Evolutionary conservation across 768 basidiomycete genomes (phyloP).

Genomic region (Saitozyma podzolica): DNA sequence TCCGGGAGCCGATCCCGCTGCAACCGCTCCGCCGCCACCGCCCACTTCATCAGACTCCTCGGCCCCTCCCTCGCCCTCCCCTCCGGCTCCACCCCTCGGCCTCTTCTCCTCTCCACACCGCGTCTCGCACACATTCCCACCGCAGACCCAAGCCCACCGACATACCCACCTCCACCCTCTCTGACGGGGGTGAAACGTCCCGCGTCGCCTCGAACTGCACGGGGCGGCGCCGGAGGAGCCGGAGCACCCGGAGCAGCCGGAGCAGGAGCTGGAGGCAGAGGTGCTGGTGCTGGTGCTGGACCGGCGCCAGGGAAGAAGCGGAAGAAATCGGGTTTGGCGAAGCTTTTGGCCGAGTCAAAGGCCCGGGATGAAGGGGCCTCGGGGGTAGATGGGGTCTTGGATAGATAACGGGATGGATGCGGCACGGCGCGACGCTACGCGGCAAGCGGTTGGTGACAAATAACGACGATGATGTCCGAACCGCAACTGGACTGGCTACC

Average conservation of each 20-base stretch:
- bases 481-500: no score
- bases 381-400: slow-evolving; percentile 33
- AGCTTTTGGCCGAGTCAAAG: slow-evolving; percentile 43
- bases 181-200: no score
- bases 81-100: no score
- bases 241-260: not conserved
- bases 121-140: slow-evolving; percentile 24
- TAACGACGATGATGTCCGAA: no score
- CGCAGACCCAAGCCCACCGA: slow-evolving; percentile 29
- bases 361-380: slow-evolving; percentile 18
- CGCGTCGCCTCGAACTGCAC: slow-evolving; percentile 8
- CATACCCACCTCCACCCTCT: slow-evolving; percentile 19
- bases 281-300: slow-evolving; percentile 5
- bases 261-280: not conserved
- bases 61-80: no score
- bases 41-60: no score
- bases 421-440: no score
- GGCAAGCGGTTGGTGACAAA: no score
- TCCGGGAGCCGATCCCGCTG: no score
- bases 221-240: not conserved
- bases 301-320: slow-evolving; percentile 26
- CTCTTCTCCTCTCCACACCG: slow-evolving; percentile 14
- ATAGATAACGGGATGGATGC: slow-evolving; percentile 5
- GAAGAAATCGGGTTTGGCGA: slow-evolving; percentile 41
- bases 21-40: no score